phyloP scores from a whole-genome alignment of 2,329 filamentous ascomycete species.

The Colletotrichum sp. region DNA sequence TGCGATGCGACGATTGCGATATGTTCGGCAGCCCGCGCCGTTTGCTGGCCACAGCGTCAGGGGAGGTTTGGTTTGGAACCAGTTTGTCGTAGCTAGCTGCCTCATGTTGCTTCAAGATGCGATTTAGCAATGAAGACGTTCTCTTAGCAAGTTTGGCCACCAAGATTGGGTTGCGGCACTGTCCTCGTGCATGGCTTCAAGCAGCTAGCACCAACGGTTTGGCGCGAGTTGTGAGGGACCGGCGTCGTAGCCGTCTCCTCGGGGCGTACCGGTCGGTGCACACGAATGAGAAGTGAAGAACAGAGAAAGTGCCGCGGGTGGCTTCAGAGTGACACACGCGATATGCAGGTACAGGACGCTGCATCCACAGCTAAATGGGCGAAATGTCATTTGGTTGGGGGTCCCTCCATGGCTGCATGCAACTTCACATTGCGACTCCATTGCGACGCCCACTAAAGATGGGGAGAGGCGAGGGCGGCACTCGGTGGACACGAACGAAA shows the following conservation, averaged over 20 bases:
- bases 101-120: neutral
- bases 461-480: neutral
- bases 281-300: neutral
- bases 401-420: neutral
- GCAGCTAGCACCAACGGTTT: conserved; percentile 16
- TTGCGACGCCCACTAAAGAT: neutral
- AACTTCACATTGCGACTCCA: neutral
- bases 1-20: neutral
- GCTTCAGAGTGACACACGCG: conserved; percentile 11
- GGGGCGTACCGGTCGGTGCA: conserved; percentile 5
- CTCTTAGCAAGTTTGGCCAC: neutral
- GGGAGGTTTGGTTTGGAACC: neutral
- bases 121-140: neutral
- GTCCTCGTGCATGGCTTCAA: neutral
- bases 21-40: neutral
- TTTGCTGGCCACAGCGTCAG: neutral
- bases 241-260: neutral
- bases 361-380: neutral
- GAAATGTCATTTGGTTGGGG: neutral
- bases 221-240: neutral
- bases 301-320: conserved; percentile 9
- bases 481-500: neutral
- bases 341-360: conserved; percentile 18
- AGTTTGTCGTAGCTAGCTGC: neutral
- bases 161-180: neutral